Conservation (phyloP, 495 filamentous ascomycete genomes). For the Trichoderma gamsii region DNA sequence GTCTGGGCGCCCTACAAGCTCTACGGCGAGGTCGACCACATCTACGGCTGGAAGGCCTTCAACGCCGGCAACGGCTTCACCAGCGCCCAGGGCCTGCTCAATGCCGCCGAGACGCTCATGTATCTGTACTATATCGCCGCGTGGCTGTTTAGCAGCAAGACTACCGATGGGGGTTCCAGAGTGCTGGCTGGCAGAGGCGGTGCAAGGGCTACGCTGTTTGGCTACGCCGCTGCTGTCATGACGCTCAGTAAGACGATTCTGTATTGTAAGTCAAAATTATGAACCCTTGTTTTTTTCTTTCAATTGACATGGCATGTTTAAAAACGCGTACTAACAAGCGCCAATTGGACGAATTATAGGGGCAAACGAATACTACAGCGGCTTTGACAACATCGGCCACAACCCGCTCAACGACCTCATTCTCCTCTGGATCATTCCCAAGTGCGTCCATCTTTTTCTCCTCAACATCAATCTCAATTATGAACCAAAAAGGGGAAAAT, state of each 20-base stretch:
- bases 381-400: constrained; percentile 73
- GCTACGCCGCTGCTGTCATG: constrained; percentile 65
- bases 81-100: constrained; percentile 66
- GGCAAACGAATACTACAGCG: constrained; percentile 71
- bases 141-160: constrained; percentile 45
- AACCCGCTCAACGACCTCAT: constrained; percentile 55
- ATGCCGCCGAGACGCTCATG: constrained; percentile 62
- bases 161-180: constrained; percentile 29
- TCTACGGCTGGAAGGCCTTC: constrained; percentile 79
- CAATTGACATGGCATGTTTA: too few relatives aligned
- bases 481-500: background rate
- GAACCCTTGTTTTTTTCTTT: constrained; percentile 18
- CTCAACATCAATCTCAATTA: background rate
- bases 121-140: constrained; percentile 60
- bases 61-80: constrained; percentile 71
- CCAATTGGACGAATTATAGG: constrained; percentile 35
- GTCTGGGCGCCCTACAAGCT: constrained; percentile 76
- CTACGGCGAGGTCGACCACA: constrained; percentile 73
- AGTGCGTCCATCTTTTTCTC: constrained; percentile 47
- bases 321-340: background rate
- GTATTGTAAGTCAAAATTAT: constrained; percentile 56
- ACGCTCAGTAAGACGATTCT: constrained; percentile 83
- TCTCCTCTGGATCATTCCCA: constrained; percentile 70
- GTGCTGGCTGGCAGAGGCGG: constrained; percentile 48
- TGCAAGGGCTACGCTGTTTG: constrained; percentile 59